phyloP scores from a whole-genome alignment of 1,284 basidiomycete species.

The Chiua sp. region DNA sequence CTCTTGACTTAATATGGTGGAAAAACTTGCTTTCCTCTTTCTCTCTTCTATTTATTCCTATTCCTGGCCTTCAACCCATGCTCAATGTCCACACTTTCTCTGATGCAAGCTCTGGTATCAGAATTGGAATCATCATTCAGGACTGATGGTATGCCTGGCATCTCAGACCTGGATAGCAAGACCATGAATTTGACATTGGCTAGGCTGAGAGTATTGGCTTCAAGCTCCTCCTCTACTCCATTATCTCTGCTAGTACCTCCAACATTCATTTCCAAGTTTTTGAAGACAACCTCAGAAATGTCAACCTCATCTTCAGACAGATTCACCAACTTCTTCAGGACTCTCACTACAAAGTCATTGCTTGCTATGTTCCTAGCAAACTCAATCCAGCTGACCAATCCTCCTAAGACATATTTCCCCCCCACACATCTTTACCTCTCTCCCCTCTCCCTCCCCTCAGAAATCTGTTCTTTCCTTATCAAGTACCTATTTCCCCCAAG shows the following conservation, averaged over 20 bases:
- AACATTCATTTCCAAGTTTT: conserved; percentile 27
- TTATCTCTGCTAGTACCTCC: conserved; percentile 28
- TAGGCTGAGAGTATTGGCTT: conserved; percentile 39
- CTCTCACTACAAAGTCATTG: no score
- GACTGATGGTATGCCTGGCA: conserved; percentile 7
- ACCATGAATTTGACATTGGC: conserved; percentile 11
- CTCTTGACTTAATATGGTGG: no score
- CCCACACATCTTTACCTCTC: no score
- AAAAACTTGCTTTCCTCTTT: no score
- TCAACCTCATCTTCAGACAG: no score
- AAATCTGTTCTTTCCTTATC: no score
- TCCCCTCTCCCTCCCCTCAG: no score
- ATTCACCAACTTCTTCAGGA: no score
- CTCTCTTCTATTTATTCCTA: background rate
- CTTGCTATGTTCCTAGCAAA: no score
- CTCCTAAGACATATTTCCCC: no score
- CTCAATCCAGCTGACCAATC: no score
- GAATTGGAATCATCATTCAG: conserved; percentile 5
- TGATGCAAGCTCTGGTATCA: conserved; percentile 11
- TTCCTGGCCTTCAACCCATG: background rate
- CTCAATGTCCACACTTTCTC: conserved; percentile 4
- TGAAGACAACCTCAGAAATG: conserved; percentile 50
- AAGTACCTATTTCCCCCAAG: no score
- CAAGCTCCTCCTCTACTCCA: conserved; percentile 39
- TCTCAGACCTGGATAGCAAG: conserved; percentile 7